These are phyloP conservation scores for Phytopythium cucurbitacearum DNA, from an alignment of 352 stramenopile genomes.

Conservation along the genomic window DNA sequence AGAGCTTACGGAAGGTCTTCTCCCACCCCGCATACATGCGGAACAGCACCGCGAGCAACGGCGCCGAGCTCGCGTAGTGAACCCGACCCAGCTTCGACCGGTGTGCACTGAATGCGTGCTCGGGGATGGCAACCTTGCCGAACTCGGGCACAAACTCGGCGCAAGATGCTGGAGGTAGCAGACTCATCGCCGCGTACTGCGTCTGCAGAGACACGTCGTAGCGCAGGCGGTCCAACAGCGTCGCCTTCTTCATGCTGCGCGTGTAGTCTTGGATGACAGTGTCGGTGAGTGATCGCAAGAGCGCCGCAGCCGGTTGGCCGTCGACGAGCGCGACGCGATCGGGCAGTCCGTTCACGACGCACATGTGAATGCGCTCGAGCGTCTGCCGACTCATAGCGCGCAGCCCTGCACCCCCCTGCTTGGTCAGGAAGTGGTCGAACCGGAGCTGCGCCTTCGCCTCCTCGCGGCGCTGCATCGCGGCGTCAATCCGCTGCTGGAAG, in stretches of 20 bases:
- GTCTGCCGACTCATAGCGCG: constrained; percentile 74
- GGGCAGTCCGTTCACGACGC: constrained; percentile 79
- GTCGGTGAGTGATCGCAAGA: constrained; percentile 85
- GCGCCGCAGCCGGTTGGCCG: constrained; percentile 40
- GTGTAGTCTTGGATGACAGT: constrained; percentile 88
- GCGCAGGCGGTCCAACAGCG: constrained; percentile 64
- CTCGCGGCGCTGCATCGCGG: constrained; percentile 56
- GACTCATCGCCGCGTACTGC: constrained; percentile 67
- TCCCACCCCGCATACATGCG: constrained; percentile 91
- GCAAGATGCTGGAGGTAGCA: constrained; percentile 34
- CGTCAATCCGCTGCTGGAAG: constrained; percentile 77
- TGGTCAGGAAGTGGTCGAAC: constrained; percentile 89
- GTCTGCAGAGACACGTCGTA: constrained; percentile 49
- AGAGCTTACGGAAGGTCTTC: constrained; percentile 76
- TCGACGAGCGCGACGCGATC: constrained; percentile 55
- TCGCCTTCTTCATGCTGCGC: constrained; percentile 90
- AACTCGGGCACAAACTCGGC: constrained; percentile 25
- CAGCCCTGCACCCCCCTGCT: constrained; percentile 68
- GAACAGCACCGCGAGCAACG: constrained; percentile 74
- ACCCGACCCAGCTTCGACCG: constrained; percentile 34
- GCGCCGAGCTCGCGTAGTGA: constrained; percentile 56
- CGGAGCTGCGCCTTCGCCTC: constrained; percentile 83
- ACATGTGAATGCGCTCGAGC: constrained; percentile 80
- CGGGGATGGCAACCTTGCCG: constrained; percentile 80
- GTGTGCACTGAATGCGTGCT: constrained; percentile 56